Base-by-base conservation (phyloP, 768 basidiomycete species). In the Termitomyces sp. region DNA sequence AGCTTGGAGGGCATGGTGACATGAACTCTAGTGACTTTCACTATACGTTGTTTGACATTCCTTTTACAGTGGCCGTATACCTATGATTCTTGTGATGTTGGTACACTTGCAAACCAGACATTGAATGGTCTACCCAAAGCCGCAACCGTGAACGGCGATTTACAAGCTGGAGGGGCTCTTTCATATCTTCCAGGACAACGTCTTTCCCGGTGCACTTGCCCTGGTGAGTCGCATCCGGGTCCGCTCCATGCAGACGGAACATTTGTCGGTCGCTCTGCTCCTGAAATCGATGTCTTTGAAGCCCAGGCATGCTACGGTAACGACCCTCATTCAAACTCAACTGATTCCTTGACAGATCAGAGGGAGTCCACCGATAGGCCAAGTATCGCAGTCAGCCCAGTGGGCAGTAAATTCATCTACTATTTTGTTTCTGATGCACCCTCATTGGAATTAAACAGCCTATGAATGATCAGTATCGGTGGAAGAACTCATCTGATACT, bases 271-370 rank as follows among this genome's bases (percentile, higher is more conserved):
- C 83, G 94, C 50, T 69, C 87, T 29, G 90, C 93, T 4, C 93
- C 93, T 1, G 94, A 96, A 71, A 94, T 96, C 42, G 94, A 96
- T 76, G 77, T 58, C 94, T 86, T 95, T 66, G 94, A 95, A 74
- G 88, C 93, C 7, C 85, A 86, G 72, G 87, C 85, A 60, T 56
- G 63, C 20, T 26, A 50, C 18, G 7, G 31, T 24, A 26, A 9
- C 29, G n/a, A 31, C 8, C 33, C 15, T 37, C 34, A 10, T 20
- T 29, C 31, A 29, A 51, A 45, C n/a, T 8, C 31, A n/a, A 24
- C 36, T 62, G 16, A 33, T 28, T 6, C 18, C 39, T 53, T 6
- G 49, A 56, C 55, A 71, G 69, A 63, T 73, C 34, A 75, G 72
- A 29, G 68, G 73, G 8, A 69, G 70, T 3, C 63, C 73, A 13